Evolutionary conservation across 2,329 filamentous ascomycete species (phyloP).

Genomic region (Diplodia intermedia): DNA sequence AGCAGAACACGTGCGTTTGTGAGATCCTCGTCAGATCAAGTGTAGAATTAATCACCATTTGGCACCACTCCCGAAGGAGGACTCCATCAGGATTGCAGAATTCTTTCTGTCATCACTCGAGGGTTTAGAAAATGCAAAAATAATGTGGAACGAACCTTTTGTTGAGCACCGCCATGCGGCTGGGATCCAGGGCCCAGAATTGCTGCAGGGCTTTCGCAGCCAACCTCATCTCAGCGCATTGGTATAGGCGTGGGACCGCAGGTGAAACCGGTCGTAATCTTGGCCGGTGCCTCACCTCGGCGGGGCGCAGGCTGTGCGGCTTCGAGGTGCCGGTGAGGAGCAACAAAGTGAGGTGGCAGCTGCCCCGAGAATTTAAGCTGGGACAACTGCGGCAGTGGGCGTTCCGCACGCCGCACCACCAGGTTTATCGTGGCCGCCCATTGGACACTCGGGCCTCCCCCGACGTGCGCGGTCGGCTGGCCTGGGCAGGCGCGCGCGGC

Average conservation of each 20-base stretch:
- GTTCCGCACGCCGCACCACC: conserved; percentile 2
- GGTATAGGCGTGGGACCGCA: neutral
- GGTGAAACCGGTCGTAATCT: neutral
- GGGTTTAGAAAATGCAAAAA: neutral
- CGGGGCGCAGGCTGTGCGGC: neutral
- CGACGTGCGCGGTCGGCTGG: conserved; percentile 11
- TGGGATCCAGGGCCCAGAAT: neutral
- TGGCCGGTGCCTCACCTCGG: neutral
- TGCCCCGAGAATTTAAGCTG: conserved; percentile 19
- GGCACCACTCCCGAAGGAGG: conserved; percentile 38
- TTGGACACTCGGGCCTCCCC: neutral
- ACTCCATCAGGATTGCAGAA: conserved; percentile 60
- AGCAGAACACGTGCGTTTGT: neutral
- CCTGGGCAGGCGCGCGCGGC: conserved; percentile 14
- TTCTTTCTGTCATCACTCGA: conserved; percentile 53
- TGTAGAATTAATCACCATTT: conserved; percentile 58
- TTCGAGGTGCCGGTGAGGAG: neutral
- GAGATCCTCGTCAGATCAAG: conserved; percentile 53
- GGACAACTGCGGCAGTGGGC: conserved; percentile 18
- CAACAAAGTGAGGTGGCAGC: neutral
- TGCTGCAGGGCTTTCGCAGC: neutral
- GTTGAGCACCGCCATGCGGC: neutral
- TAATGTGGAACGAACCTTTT: conserved; percentile 9
- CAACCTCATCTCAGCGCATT: neutral
- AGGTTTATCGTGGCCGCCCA: conserved; percentile 8